Evolutionary conservation across 306 rosid genomes (phyloP), one percentile per base, ranked within the genome.

Genomic region (Cotoneaster glaucophyllus): DNA sequence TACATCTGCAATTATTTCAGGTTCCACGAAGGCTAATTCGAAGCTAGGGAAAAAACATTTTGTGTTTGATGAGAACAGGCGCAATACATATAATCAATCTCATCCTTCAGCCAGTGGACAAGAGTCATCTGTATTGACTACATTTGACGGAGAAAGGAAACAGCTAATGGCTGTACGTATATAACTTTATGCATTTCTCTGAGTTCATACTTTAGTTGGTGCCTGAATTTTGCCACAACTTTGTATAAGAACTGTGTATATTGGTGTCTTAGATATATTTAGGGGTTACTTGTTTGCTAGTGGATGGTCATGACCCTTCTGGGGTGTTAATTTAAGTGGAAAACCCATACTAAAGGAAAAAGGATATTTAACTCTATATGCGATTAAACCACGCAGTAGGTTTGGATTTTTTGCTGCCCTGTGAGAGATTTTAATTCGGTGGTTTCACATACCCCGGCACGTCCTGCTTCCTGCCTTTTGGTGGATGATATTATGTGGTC

Each of bases 61-160:
- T 78, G 70, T 83, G 22, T 76, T 77, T 17, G 91, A 87, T 37
- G 94, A 89, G 83, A 87, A 77, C 77, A 85, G 88, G 85, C 89
- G 90, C 17, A 79, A 71, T 63, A 80, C 94, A 28, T 87, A 89
- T 76, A 67, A 64, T 45, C 87, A 77, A 53, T 76, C 68, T 18
- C 85, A 73, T 26, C 59, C 82, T 8, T 83, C 85, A 48, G 62
- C 75, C 79, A 56, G 76, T 70, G 79, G 82, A 56, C 78, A 66
- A 41, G 94, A 82, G 73, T 77, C 87, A 26, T 82, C 94, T 22
- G 87, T 87, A 41, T 73, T 87, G 76, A 69, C 80, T 59, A 89
- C 91, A 64, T 87, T 89, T 82, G 91, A 80, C 44, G 72, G 82
- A 78, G 90, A 87, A 82, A 78, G 84, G 76, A 89, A 87, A 80